Evolutionary conservation across 225 moss, liverwort and hornwort genomes (phyloP).

Genomic region (Bryoerythrophyllum caledonicum): DNA sequence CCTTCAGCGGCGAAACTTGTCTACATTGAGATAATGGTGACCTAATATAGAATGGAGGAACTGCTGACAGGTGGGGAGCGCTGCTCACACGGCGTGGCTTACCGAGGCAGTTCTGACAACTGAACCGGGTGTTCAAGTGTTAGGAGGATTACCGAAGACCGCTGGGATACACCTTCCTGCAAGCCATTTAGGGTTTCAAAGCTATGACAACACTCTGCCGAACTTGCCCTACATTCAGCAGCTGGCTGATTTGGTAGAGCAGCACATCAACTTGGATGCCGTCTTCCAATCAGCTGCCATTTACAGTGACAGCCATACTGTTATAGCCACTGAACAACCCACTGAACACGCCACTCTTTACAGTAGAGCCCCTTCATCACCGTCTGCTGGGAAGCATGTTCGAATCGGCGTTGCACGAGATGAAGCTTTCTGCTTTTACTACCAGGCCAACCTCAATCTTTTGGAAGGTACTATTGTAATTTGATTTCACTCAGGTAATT

Average conservation of each 20-base stretch:
- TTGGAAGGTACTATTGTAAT: slow-evolving; percentile 57
- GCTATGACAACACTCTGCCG: slow-evolving; percentile 32
- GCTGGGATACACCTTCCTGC: slow-evolving; percentile 47
- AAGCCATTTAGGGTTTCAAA: no score
- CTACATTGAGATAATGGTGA: no score
- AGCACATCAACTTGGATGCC: slow-evolving; percentile 50
- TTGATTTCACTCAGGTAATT: no score
- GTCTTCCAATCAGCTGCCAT: slow-evolving; percentile 43
- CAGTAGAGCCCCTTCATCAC: slow-evolving; percentile 22
- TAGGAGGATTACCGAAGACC: slow-evolving; percentile 55
- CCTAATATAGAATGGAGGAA: no score
- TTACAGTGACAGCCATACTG: no score
- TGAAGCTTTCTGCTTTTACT: slow-evolving; percentile 62
- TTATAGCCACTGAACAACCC: no score
- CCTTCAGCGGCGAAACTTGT: no score
- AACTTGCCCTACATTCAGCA: slow-evolving; percentile 47
- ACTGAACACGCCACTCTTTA: neutral
- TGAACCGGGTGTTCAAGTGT: slow-evolving; percentile 40
- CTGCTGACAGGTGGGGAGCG: slow-evolving; percentile 59
- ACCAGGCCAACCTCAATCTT: slow-evolving; percentile 48
- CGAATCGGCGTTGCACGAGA: slow-evolving; percentile 60
- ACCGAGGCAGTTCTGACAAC: slow-evolving; percentile 51
- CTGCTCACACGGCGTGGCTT: slow-evolving; percentile 56
- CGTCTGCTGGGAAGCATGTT: slow-evolving; percentile 45
- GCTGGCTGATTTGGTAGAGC: slow-evolving; percentile 64